Base-by-base conservation (phyloP, 306 rosid species). In the Carpinus viminea region DNA sequence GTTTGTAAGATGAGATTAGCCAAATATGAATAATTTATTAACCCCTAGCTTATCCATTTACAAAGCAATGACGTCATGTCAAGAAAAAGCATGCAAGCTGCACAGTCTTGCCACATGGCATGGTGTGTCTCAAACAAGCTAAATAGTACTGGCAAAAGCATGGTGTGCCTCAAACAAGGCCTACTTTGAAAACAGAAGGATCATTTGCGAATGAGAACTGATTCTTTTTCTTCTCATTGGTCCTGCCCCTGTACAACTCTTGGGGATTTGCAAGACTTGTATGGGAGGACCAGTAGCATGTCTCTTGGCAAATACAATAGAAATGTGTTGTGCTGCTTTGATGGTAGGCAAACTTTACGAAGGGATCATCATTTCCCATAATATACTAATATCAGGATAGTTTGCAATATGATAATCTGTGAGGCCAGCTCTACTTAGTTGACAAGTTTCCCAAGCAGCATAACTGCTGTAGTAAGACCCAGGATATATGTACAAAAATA, bases 401-500 rank as follows among this genome's bases (percentile, higher is more conserved):
- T 74, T 70, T 70, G 73, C 54, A 74, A 13, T 57, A 73, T 46
- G 28, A 74, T 64, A 64, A 80, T 75, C 75, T 17, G 60, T 59
- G 74, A 36, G 68, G 15, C 26, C 61, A 77, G 60, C 65, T 26
- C 48, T 57, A 36, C 2, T 8, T 28, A 52, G 28, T 6, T 21
- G 20, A 62, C 16, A 16, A 48, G 78, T 82, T 70, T 70, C 77
- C 65, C 57, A 31, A 26, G 16, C 50, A 72, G 70, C 81, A 71
- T 7, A 70, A 36, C 69, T 51, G 83, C 73, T 5, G 72, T 52
- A 18, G 59, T 74, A 54, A 9, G 75, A 77, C n/a, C 24, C 41
- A 12, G 18, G 57, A 52, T 68, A 38, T 68, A 82, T 78, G 78
- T 78, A 78, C 84, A 68, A 51, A 47, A 26, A 18, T 16, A 56